phyloP scores from a whole-genome alignment of 1,284 basidiomycete species.

The Athelia sp. region DNA sequence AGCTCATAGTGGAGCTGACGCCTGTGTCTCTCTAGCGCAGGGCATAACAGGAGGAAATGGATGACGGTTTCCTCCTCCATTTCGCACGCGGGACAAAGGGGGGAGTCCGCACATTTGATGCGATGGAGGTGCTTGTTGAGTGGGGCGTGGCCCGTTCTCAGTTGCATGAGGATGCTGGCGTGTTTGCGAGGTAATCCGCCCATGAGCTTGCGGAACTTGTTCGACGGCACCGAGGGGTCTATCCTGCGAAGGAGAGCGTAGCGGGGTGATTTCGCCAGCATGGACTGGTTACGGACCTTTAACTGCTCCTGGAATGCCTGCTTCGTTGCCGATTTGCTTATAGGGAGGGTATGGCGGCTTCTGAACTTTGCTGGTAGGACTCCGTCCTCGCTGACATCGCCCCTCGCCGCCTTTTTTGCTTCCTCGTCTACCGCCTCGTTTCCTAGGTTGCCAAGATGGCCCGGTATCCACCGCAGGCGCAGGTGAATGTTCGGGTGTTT shows the following conservation, averaged over 20 bases:
- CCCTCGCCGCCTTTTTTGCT: constrained; percentile 12
- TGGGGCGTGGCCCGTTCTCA: constrained; percentile 24
- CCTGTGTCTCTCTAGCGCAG: constrained; percentile 4
- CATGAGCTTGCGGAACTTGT: constrained; percentile 7
- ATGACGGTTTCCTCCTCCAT: constrained; percentile 14
- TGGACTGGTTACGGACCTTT: neutral
- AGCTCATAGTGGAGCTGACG: too few relatives aligned
- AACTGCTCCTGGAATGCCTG: neutral
- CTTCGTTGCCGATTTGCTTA: constrained; percentile 2
- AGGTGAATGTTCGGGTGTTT: neutral
- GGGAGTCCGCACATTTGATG: constrained; percentile 11
- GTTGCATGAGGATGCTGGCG: constrained; percentile 19
- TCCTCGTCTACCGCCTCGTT: constrained; percentile 15
- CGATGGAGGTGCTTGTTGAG: too few relatives aligned
- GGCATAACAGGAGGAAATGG: constrained; percentile 22
- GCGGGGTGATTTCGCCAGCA: neutral
- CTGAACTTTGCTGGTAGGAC: constrained; percentile 11
- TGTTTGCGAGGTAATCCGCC: constrained; percentile 4
- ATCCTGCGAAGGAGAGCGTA: neutral
- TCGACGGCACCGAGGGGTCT: neutral
- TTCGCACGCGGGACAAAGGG: constrained; percentile 19
- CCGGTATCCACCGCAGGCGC: constrained; percentile 6
- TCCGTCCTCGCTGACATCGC: constrained; percentile 1
- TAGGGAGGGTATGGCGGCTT: neutral
- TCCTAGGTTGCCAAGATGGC: constrained; percentile 12